Conservation (phyloP, 1,139 yeast species). For the Hyphopichia fennica region DNA sequence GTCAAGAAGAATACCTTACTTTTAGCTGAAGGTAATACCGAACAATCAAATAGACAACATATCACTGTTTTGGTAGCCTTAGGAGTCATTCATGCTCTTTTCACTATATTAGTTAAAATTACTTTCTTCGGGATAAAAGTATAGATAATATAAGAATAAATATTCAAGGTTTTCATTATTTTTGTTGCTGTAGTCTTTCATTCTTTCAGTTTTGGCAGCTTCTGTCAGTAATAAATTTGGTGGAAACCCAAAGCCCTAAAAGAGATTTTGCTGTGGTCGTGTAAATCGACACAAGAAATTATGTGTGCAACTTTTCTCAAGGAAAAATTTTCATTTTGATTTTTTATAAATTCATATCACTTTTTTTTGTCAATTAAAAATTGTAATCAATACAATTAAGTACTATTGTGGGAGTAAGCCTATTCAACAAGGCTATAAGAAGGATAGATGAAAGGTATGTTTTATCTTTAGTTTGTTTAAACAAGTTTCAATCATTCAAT, state of each 20-base stretch:
- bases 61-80: conserved; percentile 25
- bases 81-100: conserved; percentile 39
- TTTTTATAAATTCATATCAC: too few relatives aligned
- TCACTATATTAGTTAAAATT: conserved; percentile 49
- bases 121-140: conserved; percentile 44
- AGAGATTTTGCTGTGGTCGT: too few relatives aligned
- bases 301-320: too few relatives aligned
- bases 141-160: not conserved
- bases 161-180: not conserved
- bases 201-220: not conserved
- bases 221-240: too few relatives aligned
- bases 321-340: not conserved
- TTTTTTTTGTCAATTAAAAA: too few relatives aligned
- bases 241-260: not conserved
- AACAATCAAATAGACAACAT: conserved; percentile 19
- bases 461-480: too few relatives aligned
- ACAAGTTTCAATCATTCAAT: too few relatives aligned
- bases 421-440: conserved; percentile 7
- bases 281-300: too few relatives aligned
- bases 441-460: conserved; percentile 20
- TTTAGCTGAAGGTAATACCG: conserved; percentile 26
- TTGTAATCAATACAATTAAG: too few relatives aligned
- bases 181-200: not conserved
- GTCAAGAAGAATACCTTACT: conserved; percentile 34
- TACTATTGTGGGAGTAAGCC: too few relatives aligned